Evolutionary conservation across 139 green algal genomes (phyloP), one percentile per base, ranked within the genome.

Genomic region (Chlamydomonas urium): DNA sequence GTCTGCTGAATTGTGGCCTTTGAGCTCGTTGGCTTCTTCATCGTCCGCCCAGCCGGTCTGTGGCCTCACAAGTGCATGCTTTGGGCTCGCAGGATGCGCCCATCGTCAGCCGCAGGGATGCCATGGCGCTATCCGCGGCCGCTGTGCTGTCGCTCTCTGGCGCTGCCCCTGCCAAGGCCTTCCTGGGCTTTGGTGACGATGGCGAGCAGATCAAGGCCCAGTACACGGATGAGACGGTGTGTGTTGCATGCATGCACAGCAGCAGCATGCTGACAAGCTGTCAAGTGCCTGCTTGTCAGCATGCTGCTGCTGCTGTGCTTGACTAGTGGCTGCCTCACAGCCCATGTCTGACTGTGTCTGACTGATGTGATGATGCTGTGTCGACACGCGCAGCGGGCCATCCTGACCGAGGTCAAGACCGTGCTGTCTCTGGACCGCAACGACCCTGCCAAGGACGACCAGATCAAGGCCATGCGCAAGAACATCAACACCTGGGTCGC

Each of bases 401-500:
- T 97, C 32, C 76, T 97, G 34, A 50, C 36, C 37, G 75, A 87
- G 72, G 81, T 93, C n/a, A 81, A 77, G 26, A 34, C 37, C 17
- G 82, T 79, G 1, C 60, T 95, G 26, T 71, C 71, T 1, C 73
- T 96, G 67, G 69, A 72, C 38, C 84, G 82, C 29, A 81, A 90
- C 38, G 86, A 87, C 23, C 81, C 85, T 6, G 70, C 47, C 53
- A 83, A 87, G 63, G 91, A 95, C 74, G 85, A 92, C 45, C 28
- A 0, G 2, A 81, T 94, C 21, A 77, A 82, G 58, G 59, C 68
- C 4, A 72, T 95, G 67, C 82, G 89, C 36, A 87, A 91, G 71
- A 79, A 90, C 38, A 95, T 88, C 71, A 96, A 94, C 76, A 61
- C 58, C 17, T 95, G 90, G 91, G 90, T 96, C 33, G 89, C 90